A percentile compares a stretch with the other conserved stretches of the same genome.
These are phyloP conservation scores for Ophiostoma tasmaniense DNA, from an alignment of 2,329 filamentous ascomycete genomes.

Conservation along the genomic window DNA sequence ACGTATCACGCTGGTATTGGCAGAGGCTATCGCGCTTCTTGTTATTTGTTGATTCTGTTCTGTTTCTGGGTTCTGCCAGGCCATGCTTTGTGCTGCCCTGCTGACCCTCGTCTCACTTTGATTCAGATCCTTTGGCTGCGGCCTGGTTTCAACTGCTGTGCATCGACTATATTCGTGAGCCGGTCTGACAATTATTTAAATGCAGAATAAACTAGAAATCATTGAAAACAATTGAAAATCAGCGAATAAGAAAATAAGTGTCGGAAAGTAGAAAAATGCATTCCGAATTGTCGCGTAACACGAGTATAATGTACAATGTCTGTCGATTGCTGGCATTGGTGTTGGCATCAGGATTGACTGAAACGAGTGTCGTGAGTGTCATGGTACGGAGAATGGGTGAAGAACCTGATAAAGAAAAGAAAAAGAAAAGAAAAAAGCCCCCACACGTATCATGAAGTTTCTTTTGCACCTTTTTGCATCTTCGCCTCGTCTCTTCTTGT, in stretches of 20 bases:
- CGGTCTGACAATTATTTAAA: neutral
- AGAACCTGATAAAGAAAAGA: neutral
- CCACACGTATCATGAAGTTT: conserved; percentile 1
- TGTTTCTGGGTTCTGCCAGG: neutral
- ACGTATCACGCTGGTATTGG: neutral
- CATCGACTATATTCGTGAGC: neutral
- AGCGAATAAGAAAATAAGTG: neutral
- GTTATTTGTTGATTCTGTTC: neutral
- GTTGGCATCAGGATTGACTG: neutral
- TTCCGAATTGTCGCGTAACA: neutral
- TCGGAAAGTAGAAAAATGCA: neutral
- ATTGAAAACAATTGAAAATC: neutral
- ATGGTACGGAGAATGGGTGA: neutral
- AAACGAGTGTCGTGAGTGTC: neutral
- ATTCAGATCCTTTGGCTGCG: neutral
- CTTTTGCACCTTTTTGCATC: neutral
- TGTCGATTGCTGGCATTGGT: neutral
- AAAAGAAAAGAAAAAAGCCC: neutral
- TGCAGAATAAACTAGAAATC: neutral
- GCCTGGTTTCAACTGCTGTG: neutral
- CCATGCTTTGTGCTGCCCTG: neutral
- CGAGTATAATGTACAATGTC: neutral
- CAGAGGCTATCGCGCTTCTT: neutral
- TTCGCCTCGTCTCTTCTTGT: neutral
- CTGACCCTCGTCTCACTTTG: neutral